These are phyloP conservation scores for Enterospora canceri DNA, from an alignment of 371 early-diverging fungal genomes.

Conservation along the genomic window DNA sequence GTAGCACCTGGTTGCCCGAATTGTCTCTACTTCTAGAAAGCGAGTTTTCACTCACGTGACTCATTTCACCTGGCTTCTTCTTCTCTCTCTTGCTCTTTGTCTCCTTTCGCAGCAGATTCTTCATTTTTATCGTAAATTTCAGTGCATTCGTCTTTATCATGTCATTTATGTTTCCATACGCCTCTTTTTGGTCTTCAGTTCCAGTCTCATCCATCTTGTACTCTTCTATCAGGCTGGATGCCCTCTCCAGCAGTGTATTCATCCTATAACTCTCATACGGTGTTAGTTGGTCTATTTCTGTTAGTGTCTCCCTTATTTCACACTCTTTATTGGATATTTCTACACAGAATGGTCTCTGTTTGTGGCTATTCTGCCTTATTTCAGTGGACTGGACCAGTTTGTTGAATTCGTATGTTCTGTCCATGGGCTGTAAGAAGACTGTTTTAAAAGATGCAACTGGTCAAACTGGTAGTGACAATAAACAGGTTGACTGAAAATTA, in stretches of 20 bases:
- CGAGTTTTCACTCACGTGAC: neutral
- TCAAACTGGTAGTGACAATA: too few relatives aligned
- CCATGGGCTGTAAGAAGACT: conserved; percentile 40
- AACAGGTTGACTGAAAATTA: neutral
- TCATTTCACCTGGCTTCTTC: neutral
- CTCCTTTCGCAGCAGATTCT: conserved; percentile 6
- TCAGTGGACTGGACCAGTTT: conserved; percentile 36
- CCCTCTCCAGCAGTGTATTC: conserved; percentile 6
- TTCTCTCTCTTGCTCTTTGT: neutral
- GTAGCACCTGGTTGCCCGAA: neutral
- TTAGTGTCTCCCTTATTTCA: neutral
- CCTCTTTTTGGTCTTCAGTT: conserved; percentile 7
- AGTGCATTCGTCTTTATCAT: conserved; percentile 12
- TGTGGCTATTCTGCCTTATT: conserved; percentile 34
- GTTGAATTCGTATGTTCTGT: conserved; percentile 50
- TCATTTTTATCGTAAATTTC: conserved; percentile 14
- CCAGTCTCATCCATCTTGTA: neutral
- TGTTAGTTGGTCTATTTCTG: neutral
- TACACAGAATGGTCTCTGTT: conserved; percentile 4
- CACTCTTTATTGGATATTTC: conserved; percentile 4
- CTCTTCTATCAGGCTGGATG: neutral
- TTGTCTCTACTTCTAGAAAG: neutral
- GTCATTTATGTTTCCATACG: neutral
- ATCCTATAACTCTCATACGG: conserved; percentile 23
- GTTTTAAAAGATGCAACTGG: too few relatives aligned